Percentiles rank a stretch among this genome's conserved stretches.
phyloP scores from a whole-genome alignment of 495 filamentous ascomycete genomes.

The Aspergillus ostianus region DNA sequence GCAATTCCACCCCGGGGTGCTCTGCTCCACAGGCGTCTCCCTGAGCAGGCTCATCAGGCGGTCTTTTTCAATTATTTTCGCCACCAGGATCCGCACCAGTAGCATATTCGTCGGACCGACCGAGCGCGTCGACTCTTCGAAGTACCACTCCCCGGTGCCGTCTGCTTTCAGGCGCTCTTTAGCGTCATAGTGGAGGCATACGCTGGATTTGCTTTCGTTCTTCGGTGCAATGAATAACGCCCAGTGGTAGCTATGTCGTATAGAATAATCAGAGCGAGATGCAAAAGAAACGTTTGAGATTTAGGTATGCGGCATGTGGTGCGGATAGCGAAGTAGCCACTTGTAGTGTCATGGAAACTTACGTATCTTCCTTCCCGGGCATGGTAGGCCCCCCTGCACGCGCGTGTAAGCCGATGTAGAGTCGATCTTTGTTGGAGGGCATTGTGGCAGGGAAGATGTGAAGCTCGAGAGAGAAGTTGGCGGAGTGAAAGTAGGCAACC shows the following conservation, averaged over 20 bases:
- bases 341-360: neutral
- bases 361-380: slow-evolving; percentile 2
- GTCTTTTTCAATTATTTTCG: slow-evolving; percentile 34
- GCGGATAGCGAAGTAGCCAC: too few relatives aligned
- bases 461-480: too few relatives aligned
- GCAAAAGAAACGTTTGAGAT: too few relatives aligned
- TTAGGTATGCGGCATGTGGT: too few relatives aligned
- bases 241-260: neutral
- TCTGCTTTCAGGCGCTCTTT: neutral
- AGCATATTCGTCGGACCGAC: slow-evolving; percentile 25
- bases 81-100: slow-evolving; percentile 41
- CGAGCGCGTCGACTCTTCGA: slow-evolving; percentile 23
- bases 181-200: neutral
- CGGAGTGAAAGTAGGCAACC: too few relatives aligned
- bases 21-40: slow-evolving; percentile 27
- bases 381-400: neutral
- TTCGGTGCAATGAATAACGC: neutral
- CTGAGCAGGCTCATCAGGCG: slow-evolving; percentile 27
- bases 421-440: neutral
- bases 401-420: neutral
- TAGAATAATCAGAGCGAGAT: neutral
- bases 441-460: neutral
- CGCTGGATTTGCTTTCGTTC: neutral
- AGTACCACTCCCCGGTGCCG: slow-evolving; percentile 25
- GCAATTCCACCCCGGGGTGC: slow-evolving; percentile 34